A percentile compares a stretch with the other conserved stretches of the same genome.
phyloP scores from a whole-genome alignment of 1,139 yeast species.

The Protomyces lactucae-debilis region DNA sequence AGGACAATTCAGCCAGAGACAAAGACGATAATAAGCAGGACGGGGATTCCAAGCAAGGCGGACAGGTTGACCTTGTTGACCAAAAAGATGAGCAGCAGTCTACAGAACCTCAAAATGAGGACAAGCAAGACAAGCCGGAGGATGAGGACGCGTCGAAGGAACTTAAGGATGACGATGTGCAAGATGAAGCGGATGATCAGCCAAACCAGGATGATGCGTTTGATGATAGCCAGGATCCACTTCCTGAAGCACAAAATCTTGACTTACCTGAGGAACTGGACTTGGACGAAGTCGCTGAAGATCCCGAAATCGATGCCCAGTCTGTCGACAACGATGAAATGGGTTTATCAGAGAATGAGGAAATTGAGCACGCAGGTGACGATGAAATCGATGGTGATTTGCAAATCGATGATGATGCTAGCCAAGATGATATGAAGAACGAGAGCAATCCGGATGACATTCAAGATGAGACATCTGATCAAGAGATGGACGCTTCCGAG shows the following conservation, averaged over 20 bases:
- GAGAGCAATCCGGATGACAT: slow-evolving; percentile 57
- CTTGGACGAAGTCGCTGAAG: slow-evolving; percentile 34
- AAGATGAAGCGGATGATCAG: slow-evolving; percentile 44
- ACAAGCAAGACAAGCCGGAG: slow-evolving; percentile 39
- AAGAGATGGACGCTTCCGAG: neutral
- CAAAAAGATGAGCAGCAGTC: slow-evolving; percentile 53
- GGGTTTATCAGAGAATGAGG: slow-evolving; percentile 4
- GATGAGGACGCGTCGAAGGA: slow-evolving; percentile 38
- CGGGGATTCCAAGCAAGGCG: slow-evolving; percentile 49
- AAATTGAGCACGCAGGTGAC: slow-evolving; percentile 18
- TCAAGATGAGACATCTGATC: neutral
- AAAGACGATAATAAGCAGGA: slow-evolving; percentile 64
- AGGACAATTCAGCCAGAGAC: slow-evolving; percentile 62
- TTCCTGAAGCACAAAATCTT: slow-evolving; percentile 74
- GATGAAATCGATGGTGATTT: neutral
- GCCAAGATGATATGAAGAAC: slow-evolving; percentile 52
- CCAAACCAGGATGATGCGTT: slow-evolving; percentile 51
- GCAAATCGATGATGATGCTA: slow-evolving; percentile 50
- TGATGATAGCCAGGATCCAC: slow-evolving; percentile 64
- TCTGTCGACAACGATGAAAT: slow-evolving; percentile 31
- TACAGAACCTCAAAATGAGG: slow-evolving; percentile 53
- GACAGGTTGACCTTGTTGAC: slow-evolving; percentile 70
- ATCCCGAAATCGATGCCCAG: slow-evolving; percentile 37
- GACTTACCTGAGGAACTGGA: slow-evolving; percentile 81
- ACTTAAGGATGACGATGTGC: slow-evolving; percentile 37